Evolutionary conservation across 371 early-diverging fungal genomes (phyloP).

Genomic region (Circinella minor): DNA sequence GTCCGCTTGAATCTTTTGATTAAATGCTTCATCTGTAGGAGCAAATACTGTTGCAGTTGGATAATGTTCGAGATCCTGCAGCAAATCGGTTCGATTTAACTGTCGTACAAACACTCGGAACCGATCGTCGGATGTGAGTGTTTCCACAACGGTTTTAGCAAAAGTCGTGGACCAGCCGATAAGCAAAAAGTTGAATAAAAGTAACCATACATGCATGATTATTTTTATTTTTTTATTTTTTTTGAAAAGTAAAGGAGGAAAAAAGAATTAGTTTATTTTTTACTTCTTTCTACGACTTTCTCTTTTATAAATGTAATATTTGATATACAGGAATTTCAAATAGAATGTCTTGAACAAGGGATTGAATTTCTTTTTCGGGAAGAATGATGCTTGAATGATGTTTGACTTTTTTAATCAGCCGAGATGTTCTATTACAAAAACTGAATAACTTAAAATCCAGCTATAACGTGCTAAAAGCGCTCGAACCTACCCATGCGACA

Average conservation of each 20-base stretch:
- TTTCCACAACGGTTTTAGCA: constrained; percentile 11
- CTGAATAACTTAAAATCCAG: no score
- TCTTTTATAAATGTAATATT: no score
- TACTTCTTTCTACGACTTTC: no score
- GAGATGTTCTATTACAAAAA: no score
- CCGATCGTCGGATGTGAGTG: constrained; percentile 29
- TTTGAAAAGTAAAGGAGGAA: background rate
- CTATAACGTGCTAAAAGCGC: no score
- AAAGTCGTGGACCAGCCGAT: background rate
- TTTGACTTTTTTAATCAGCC: no score
- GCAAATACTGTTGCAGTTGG: constrained; percentile 58
- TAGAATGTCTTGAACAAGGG: no score
- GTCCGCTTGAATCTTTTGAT: constrained; percentile 27
- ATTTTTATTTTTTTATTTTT: no score
- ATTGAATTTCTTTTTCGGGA: no score
- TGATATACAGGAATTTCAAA: no score
- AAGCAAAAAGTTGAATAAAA: background rate
- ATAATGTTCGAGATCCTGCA: constrained; percentile 28
- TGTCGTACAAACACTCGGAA: constrained; percentile 33
- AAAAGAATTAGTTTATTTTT: background rate
- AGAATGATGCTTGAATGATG: no score
- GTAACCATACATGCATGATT: background rate
- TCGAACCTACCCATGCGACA: no score
- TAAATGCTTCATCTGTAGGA: constrained; percentile 59
- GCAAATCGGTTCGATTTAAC: constrained; percentile 25